Conservation (phyloP, 495 filamentous ascomycete species). For the Sordaria brevicollis region DNA sequence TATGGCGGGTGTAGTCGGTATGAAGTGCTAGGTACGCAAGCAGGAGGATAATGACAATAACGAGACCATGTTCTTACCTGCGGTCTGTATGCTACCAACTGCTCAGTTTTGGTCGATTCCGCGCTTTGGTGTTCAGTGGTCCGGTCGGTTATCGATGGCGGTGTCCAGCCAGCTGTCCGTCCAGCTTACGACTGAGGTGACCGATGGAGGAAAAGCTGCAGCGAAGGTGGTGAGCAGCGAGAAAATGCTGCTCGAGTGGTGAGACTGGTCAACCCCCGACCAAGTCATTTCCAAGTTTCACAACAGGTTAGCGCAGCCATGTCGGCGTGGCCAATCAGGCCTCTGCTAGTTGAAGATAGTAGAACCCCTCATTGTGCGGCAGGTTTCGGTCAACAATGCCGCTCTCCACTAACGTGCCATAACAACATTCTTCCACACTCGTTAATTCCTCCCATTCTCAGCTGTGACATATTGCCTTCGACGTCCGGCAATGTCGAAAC, state of each 20-base stretch:
- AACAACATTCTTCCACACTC: neutral
- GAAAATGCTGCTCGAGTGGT: neutral
- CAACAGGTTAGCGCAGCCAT: neutral
- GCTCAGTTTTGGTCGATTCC: neutral
- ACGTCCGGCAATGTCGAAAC: neutral
- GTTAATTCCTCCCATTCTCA: neutral
- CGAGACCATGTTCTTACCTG: neutral
- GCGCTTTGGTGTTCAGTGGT: neutral
- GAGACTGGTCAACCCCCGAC: neutral
- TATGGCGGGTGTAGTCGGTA: neutral
- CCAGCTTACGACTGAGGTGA: neutral
- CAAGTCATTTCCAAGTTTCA: neutral
- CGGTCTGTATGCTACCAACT: neutral
- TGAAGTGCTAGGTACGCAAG: neutral
- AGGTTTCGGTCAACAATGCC: neutral
- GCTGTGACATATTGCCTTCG: neutral
- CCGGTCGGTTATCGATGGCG: neutral
- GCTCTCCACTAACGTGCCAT: neutral
- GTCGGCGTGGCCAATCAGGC: neutral
- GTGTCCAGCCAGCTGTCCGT: neutral
- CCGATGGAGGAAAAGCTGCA: neutral
- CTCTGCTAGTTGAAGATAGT: neutral
- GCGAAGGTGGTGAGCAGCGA: neutral
- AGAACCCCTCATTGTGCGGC: neutral
- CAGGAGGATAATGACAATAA: neutral